phyloP scores from a whole-genome alignment of 106 monocot genomes.

The Dendrobium officinale region DNA sequence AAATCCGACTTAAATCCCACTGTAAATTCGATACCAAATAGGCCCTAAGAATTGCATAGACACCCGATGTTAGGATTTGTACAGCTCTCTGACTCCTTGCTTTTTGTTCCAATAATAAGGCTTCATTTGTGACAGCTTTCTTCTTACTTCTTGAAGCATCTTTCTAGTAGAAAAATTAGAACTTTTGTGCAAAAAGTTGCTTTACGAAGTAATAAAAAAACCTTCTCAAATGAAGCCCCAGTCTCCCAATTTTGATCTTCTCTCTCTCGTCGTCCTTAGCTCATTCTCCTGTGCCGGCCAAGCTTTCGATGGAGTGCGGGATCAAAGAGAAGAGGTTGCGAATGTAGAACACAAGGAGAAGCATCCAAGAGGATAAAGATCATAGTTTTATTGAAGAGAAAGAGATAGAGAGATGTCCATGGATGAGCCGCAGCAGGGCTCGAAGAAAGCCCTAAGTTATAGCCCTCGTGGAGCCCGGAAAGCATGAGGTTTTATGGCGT shows the following conservation, averaged over 20 bases:
- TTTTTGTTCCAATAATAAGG: background rate
- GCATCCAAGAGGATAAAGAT: background rate
- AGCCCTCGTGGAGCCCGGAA: too few species aligned
- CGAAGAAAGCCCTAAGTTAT: too few species aligned
- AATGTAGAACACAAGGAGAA: background rate
- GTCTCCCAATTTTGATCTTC: background rate
- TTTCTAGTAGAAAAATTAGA: too few species aligned
- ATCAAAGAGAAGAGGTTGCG: background rate
- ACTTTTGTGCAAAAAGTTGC: too few species aligned
- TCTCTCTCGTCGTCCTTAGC: background rate
- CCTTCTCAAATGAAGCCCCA: too few species aligned
- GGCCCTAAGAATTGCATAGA: background rate
- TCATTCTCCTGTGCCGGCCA: background rate
- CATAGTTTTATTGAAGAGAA: background rate
- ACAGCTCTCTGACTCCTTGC: background rate
- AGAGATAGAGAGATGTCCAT: slow-evolving; percentile 18
- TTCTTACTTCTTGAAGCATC: too few species aligned
- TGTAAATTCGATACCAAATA: too few species aligned
- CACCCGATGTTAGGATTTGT: background rate
- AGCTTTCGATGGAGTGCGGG: background rate
- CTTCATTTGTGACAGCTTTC: too few species aligned
- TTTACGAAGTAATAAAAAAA: too few species aligned
- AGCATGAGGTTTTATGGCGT: too few species aligned
- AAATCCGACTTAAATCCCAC: too few species aligned
- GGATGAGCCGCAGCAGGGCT: slow-evolving; percentile 20